phyloP scores from a whole-genome alignment of 2,329 filamentous ascomycete species.

The Penicillium sp. region DNA sequence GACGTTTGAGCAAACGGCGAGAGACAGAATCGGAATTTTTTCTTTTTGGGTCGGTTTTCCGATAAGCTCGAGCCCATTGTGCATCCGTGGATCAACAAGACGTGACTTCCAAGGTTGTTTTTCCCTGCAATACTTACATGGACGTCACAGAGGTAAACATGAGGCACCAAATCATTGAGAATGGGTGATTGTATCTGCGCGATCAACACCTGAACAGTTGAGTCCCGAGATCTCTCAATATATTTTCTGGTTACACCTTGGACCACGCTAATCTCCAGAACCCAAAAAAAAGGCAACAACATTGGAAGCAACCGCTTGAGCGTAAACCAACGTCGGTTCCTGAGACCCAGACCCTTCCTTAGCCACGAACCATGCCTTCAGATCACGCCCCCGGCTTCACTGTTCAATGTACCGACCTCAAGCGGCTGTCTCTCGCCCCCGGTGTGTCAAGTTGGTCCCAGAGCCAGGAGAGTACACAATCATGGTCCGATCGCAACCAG shows the following conservation, averaged over 20 bases:
- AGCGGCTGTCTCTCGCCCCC: background rate
- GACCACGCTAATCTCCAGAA: too few relatives aligned
- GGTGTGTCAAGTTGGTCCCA: constrained; percentile 8
- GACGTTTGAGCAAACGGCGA: background rate
- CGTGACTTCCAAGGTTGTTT: too few relatives aligned
- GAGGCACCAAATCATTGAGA: too few relatives aligned
- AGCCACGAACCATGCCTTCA: background rate
- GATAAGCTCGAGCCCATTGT: background rate
- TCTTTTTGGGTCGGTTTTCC: background rate
- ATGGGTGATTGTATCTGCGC: too few relatives aligned
- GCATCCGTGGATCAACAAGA: too few relatives aligned
- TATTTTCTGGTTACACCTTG: too few relatives aligned
- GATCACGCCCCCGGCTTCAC: background rate
- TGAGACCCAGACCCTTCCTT: background rate
- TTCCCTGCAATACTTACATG: too few relatives aligned
- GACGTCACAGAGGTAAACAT: too few relatives aligned
- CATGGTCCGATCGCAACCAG: constrained; percentile 9
- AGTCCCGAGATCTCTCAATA: too few relatives aligned
- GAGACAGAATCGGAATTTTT: background rate
- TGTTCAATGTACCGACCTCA: background rate
- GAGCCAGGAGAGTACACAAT: constrained; percentile 10
- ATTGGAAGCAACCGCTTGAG: too few relatives aligned
- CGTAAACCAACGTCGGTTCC: background rate
- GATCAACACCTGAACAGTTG: too few relatives aligned
- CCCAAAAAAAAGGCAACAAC: too few relatives aligned